These are phyloP conservation scores for Botryotinia convoluta DNA, from an alignment of 2,329 filamentous ascomycete genomes.

Conservation along the genomic window DNA sequence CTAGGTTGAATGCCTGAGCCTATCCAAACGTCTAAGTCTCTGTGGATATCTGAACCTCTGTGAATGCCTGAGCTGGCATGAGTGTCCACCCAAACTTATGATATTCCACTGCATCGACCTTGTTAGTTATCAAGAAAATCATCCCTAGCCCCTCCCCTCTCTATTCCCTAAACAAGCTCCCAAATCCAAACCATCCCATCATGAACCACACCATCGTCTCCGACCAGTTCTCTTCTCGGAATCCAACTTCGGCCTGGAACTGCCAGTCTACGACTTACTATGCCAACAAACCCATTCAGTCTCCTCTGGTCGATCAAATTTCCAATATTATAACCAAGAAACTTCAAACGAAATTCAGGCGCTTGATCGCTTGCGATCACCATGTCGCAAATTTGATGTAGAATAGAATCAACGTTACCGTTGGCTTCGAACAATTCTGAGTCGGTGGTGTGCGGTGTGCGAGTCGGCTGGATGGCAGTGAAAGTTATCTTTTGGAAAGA, in stretches of 20 bases:
- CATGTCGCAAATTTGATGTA: rapidly evolving
- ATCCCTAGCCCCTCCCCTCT: neutral
- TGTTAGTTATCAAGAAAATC: neutral
- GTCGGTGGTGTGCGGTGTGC: neutral
- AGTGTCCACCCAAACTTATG: neutral
- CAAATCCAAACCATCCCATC: neutral
- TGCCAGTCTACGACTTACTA: neutral
- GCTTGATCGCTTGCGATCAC: neutral
- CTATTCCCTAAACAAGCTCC: neutral
- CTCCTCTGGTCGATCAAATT: too few relatives aligned
- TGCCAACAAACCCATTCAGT: rapidly evolving
- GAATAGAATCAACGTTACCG: rapidly evolving
- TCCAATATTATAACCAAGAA: neutral
- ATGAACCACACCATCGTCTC: neutral
- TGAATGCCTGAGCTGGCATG: neutral
- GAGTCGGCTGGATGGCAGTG: neutral
- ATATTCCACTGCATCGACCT: neutral
- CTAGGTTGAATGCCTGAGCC: neutral
- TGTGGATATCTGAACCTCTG: neutral
- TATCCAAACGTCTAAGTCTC: neutral
- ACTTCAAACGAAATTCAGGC: neutral
- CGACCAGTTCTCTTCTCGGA: neutral
- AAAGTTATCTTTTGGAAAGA: neutral
- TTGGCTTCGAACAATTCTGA: neutral
- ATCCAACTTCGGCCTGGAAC: neutral